Evolutionary conservation across 139 green algal species (phyloP), one percentile per base, ranked within the genome.

Genomic region (Marvania coccoides): DNA sequence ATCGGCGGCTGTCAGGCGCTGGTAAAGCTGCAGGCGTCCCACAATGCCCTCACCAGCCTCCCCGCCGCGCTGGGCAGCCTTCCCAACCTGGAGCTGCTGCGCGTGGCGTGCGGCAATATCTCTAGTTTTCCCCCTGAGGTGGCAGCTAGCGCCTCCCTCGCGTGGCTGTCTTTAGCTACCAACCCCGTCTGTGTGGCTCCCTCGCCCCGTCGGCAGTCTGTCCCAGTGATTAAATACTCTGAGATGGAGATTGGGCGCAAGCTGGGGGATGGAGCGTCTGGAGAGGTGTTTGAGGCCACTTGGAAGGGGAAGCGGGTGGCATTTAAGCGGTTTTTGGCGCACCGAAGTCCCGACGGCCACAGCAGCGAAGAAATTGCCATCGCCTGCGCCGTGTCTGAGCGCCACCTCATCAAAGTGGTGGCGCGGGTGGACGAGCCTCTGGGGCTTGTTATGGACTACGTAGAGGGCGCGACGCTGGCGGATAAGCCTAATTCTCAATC

Each of bases 241-340:
- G 58, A 85, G 19, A 42, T 92, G 58, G 29, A 71, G 6, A 34
- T 93, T n/a, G 77, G 70, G 2, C 34, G 48, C 24, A 84, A 85
- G 56, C 78, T 95, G 37, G 88, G 88, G 47, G 81, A 89, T 23
- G 88, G 88, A 23, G 88, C 88, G 2, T 88, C 76, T 13, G 88
- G 87, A 2, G 85, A 94, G 40, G 85, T 92, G 13, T 87, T 82
- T 66, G 36, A 34, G 23, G 72, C 63, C 9, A 58, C 36, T 34
- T 80, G 69, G 33, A 39, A 48, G 13, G 81, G 80, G 6, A 24
- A 72, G 8, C 38, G 65, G 31, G 86, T 90, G 46, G 87, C 88
- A 0, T 67, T 95, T 13, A 95, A 95, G 67, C 19, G 83, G 10
- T 95, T 95, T 69, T 62, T 76, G 13, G 63, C 62, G 9, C 84